Percentiles rank a stretch among this genome's conserved stretches.
phyloP scores from a whole-genome alignment of 148 eudicot genomes.

The Diospyros kaki region DNA sequence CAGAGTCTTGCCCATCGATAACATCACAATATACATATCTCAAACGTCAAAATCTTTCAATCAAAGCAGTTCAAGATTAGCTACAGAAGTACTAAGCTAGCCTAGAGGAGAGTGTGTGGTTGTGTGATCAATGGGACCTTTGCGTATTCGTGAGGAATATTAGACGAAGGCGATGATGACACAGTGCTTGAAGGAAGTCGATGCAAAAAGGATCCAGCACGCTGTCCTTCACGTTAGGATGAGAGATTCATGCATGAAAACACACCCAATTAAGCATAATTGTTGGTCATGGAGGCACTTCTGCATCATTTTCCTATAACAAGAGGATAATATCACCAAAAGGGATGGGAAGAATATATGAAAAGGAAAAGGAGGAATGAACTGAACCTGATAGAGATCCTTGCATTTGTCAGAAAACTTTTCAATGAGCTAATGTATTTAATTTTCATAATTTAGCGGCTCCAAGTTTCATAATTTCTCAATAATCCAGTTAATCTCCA shows the following conservation, averaged over 20 bases:
- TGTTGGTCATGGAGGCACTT: slow-evolving; percentile 9
- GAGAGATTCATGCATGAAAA: background rate
- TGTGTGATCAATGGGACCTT: background rate
- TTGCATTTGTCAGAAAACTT: too few species aligned
- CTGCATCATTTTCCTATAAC: background rate
- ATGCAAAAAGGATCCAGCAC: slow-evolving; percentile 11
- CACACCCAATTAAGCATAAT: background rate
- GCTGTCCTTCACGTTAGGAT: slow-evolving; percentile 1
- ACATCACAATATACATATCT: slow-evolving; percentile 14
- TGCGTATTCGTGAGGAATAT: slow-evolving; percentile 2
- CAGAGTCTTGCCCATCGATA: slow-evolving; percentile 4
- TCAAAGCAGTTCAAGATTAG: background rate
- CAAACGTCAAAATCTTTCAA: background rate
- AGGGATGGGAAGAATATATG: background rate
- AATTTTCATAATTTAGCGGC: too few species aligned
- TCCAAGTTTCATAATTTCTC: too few species aligned
- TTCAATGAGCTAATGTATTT: too few species aligned
- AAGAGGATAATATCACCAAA: background rate
- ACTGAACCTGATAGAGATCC: too few species aligned
- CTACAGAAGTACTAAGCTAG: too few species aligned
- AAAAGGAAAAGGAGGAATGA: background rate
- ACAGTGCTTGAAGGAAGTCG: background rate
- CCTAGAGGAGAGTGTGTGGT: too few species aligned
- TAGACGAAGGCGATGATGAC: background rate
- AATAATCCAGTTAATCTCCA: too few species aligned